Evolutionary conservation across 2,329 filamentous ascomycete genomes (phyloP).

Genomic region (Coniochaeta prunicola): DNA sequence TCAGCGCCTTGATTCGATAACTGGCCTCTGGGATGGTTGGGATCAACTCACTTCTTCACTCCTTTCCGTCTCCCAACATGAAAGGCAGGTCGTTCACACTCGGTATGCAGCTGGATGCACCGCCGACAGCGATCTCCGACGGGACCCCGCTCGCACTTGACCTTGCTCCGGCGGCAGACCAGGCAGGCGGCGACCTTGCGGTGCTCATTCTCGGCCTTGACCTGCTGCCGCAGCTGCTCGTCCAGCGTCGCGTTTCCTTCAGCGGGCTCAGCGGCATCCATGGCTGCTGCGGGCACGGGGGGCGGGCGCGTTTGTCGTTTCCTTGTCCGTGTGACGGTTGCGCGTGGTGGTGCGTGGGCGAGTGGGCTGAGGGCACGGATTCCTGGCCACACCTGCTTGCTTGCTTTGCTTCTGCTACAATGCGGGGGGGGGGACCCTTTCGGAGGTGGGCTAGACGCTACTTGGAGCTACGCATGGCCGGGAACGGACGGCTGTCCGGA

Average conservation of each 20-base stretch:
- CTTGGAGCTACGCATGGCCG: not conserved
- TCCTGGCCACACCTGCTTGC: not conserved
- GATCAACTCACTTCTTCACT: slow-evolving; percentile 60
- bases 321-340: not conserved
- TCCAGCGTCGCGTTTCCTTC: not conserved
- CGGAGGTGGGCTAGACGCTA: not conserved
- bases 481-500: slow-evolving; percentile 1
- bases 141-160: slow-evolving; percentile 53
- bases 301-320: no score
- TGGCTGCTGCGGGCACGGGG: not conserved
- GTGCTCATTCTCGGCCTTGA: slow-evolving; percentile 1
- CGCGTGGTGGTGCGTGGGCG: not conserved
- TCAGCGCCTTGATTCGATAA: no score
- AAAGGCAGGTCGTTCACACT: slow-evolving; percentile 66
- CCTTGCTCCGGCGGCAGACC: slow-evolving; percentile 57
- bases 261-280: not conserved
- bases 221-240: not conserved
- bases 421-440: not conserved
- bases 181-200: slow-evolving; percentile 2
- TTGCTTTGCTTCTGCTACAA: not conserved
- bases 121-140: slow-evolving; percentile 50
- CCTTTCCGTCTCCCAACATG: slow-evolving; percentile 68
- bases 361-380: not conserved
- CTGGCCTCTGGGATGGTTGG: not conserved
- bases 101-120: slow-evolving; percentile 48